Percentiles rank a stretch among this genome's conserved stretches.
Conservation (phyloP, 805 yeast species). For the Nakazawaea anatomiae region DNA sequence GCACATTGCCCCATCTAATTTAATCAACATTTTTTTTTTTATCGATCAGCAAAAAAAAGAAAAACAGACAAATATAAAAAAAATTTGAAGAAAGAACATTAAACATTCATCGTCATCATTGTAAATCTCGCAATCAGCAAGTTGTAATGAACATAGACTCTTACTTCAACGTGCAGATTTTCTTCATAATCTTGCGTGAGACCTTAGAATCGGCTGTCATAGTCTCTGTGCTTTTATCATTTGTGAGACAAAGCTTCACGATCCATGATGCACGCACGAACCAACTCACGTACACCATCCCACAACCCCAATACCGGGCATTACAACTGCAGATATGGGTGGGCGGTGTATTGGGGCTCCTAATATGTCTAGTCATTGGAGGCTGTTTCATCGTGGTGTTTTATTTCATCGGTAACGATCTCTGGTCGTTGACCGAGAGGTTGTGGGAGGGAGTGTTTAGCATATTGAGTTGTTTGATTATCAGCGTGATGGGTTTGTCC, state of each 20-base stretch:
- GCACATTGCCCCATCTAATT: no score
- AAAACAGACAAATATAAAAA: no score
- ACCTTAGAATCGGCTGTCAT: conserved; percentile 74
- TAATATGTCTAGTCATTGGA: conserved; percentile 69
- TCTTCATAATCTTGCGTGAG: conserved; percentile 68
- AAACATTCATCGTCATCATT: neutral
- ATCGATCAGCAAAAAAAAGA: no score
- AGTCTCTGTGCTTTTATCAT: conserved; percentile 66
- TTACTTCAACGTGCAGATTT: conserved; percentile 65
- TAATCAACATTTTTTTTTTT: no score
- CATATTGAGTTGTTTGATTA: conserved; percentile 68
- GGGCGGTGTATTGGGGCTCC: conserved; percentile 71
- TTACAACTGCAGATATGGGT: conserved; percentile 71
- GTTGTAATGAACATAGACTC: conserved; percentile 30
- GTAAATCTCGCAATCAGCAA: neutral
- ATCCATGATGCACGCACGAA: conserved; percentile 23
- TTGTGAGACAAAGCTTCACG: conserved; percentile 55
- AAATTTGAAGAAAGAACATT: neutral
- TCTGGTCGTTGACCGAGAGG: conserved; percentile 85
- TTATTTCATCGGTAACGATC: conserved; percentile 72
- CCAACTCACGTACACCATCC: conserved; percentile 24
- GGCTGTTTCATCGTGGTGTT: conserved; percentile 62
- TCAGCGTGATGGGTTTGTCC: conserved; percentile 83
- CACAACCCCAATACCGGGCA: conserved; percentile 28
- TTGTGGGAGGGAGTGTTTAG: conserved; percentile 86